Conservation (phyloP, 306 rosid genomes). For the Casuarina glauca region DNA sequence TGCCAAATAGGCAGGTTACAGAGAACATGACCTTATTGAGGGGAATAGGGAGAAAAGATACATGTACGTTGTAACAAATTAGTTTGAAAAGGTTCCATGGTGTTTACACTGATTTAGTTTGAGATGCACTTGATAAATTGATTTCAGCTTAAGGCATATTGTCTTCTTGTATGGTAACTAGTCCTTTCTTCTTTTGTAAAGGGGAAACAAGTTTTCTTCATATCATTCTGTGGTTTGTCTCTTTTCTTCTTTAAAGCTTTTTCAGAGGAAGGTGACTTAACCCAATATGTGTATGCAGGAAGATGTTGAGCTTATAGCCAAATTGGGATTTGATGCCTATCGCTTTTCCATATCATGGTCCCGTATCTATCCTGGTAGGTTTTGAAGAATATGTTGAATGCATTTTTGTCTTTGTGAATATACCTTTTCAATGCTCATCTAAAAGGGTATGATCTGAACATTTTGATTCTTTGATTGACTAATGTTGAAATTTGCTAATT, state of each 20-base stretch:
- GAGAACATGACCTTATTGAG: not conserved
- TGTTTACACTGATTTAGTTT: not conserved
- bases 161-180: not conserved
- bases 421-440: not conserved
- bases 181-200: not conserved
- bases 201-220: not conserved
- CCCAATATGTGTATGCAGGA: constrained; percentile 55
- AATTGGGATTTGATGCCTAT: constrained; percentile 82
- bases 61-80: not conserved
- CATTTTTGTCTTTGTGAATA: not conserved
- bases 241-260: not conserved
- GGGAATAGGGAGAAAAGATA: not conserved
- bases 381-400: constrained; percentile 16
- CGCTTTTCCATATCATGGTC: constrained; percentile 97
- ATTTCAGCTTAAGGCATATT: not conserved
- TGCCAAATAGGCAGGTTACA: not conserved
- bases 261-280: constrained; percentile 20
- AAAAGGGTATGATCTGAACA: not conserved
- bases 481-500: constrained; percentile 1
- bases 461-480: not conserved
- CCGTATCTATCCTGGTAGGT: constrained; percentile 86
- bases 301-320: constrained; percentile 83
- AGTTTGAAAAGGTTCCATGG: not conserved
- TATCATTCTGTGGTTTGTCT: not conserved
- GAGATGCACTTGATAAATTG: not conserved